Percentiles rank a stretch among this genome's conserved stretches.
phyloP scores from a whole-genome alignment of 2,329 filamentous ascomycete genomes.

The Fusarium sp. region DNA sequence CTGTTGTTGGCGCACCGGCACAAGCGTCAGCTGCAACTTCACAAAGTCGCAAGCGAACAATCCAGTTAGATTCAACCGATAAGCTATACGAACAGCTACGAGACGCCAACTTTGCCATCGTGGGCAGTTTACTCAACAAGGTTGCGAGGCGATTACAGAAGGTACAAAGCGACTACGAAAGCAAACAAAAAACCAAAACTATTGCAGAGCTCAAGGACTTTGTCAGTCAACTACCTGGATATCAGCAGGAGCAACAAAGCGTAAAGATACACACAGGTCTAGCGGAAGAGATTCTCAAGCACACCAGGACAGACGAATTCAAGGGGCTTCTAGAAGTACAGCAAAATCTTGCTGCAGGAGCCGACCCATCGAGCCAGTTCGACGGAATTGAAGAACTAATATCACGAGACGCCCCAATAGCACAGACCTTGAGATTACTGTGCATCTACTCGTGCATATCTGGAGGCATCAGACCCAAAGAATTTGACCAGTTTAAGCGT shows the following conservation, averaged over 20 bases:
- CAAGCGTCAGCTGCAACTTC: constrained; percentile 68
- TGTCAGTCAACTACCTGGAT: constrained; percentile 90
- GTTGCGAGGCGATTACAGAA: constrained; percentile 85
- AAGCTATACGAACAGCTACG: constrained; percentile 88
- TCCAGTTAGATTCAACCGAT: constrained; percentile 89
- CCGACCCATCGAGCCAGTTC: constrained; percentile 89
- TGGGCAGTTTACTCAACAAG: constrained; percentile 89
- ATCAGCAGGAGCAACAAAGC: constrained; percentile 93
- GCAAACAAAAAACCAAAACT: constrained; percentile 87
- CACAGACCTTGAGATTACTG: constrained; percentile 84
- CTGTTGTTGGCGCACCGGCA: constrained; percentile 82
- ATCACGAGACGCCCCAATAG: constrained; percentile 82
- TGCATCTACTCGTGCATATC: constrained; percentile 93
- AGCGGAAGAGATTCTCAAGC: constrained; percentile 94
- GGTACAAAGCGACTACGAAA: constrained; percentile 89
- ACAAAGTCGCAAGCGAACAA: constrained; percentile 82
- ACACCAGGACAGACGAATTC: constrained; percentile 90
- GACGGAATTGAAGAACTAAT: constrained; percentile 96
- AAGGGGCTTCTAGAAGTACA: constrained; percentile 91
- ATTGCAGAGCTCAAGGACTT: constrained; percentile 94
- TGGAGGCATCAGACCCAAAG: constrained; percentile 87
- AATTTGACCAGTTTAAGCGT: constrained; percentile 89
- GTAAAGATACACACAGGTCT: constrained; percentile 92
- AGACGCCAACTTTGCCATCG: constrained; percentile 94
- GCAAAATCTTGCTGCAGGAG: constrained; percentile 91